Percentiles rank a stretch among this genome's conserved stretches.
phyloP scores from a whole-genome alignment of 495 filamentous ascomycete genomes.

The Letharia lupina region DNA sequence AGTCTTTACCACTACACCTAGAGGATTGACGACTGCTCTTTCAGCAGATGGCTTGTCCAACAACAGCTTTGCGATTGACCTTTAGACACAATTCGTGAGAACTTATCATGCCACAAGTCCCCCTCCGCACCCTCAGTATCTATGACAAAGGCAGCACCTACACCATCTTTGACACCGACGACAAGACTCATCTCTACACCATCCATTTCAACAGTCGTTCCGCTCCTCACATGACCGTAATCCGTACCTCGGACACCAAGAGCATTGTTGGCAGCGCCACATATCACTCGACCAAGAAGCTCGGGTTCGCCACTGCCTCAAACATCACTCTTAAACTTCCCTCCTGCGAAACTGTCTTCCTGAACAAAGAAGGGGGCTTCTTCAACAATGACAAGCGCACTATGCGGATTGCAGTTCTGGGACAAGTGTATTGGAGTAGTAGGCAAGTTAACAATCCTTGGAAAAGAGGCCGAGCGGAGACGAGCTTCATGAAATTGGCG shows the following conservation, averaged over 20 bases:
- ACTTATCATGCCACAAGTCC: background rate
- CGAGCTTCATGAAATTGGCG: constrained; percentile 1
- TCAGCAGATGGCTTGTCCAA: background rate
- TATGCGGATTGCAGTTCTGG: background rate
- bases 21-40: background rate
- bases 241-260: background rate
- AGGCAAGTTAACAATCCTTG: background rate
- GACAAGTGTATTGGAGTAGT: background rate
- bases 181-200: constrained; percentile 5
- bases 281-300: background rate
- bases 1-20: background rate
- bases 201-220: background rate
- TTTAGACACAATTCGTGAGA: background rate
- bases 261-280: constrained; percentile 3
- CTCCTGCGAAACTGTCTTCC: background rate
- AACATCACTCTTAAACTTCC: constrained; percentile 8
- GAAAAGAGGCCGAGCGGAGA: constrained; percentile 5
- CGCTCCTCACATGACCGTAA: constrained; percentile 12
- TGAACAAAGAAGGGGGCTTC: constrained; percentile 2
- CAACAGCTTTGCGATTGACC: background rate
- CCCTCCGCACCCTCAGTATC: background rate
- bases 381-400: constrained; percentile 8
- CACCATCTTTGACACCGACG: background rate
- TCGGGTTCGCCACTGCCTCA: background rate
- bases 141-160: constrained; percentile 12